Conservation (phyloP, 1,139 yeast genomes). For the Schwanniomyces etchellsii region DNA sequence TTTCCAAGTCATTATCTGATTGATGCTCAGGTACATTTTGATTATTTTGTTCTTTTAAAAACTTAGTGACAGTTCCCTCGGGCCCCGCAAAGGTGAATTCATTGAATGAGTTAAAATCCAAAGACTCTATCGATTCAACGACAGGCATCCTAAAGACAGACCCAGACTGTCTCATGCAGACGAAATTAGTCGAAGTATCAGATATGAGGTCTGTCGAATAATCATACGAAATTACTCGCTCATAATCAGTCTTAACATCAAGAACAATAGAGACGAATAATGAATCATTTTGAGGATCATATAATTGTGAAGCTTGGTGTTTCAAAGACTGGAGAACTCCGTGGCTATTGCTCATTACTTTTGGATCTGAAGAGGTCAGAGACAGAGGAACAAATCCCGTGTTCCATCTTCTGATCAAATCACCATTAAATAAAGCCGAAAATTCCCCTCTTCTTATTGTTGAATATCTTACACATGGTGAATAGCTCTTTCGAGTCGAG, state of each 20-base stretch:
- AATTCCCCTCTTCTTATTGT: constrained; percentile 66
- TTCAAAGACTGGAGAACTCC: constrained; percentile 23
- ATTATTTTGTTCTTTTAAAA: constrained; percentile 17
- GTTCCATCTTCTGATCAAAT: constrained; percentile 76
- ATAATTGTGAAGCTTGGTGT: constrained; percentile 30
- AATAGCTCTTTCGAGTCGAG: constrained; percentile 52
- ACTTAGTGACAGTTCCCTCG: constrained; percentile 45
- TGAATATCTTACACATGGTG: constrained; percentile 68
- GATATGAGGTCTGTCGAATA: constrained; percentile 56
- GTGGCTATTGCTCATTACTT: constrained; percentile 6
- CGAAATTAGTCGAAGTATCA: constrained; percentile 48
- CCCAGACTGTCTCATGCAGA: constrained; percentile 89
- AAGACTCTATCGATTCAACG: constrained; percentile 58
- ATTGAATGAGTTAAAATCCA: constrained; percentile 66
- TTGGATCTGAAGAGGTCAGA: constrained; percentile 8
- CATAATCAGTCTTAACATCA: constrained; percentile 72
- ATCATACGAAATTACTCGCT: constrained; percentile 80
- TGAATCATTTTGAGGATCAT: constrained; percentile 41
- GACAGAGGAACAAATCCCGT: constrained; percentile 51
- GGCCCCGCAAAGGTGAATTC: constrained; percentile 67
- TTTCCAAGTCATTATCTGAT: constrained; percentile 7
- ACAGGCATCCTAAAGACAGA: constrained; percentile 79
- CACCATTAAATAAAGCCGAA: constrained; percentile 76
- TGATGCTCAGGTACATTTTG: background rate
- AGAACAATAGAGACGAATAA: constrained; percentile 72